Evolutionary conservation across 2,329 filamentous ascomycete genomes (phyloP), one percentile per base, ranked within the genome.

Genomic region (Penicillium aurantiogriseum): DNA sequence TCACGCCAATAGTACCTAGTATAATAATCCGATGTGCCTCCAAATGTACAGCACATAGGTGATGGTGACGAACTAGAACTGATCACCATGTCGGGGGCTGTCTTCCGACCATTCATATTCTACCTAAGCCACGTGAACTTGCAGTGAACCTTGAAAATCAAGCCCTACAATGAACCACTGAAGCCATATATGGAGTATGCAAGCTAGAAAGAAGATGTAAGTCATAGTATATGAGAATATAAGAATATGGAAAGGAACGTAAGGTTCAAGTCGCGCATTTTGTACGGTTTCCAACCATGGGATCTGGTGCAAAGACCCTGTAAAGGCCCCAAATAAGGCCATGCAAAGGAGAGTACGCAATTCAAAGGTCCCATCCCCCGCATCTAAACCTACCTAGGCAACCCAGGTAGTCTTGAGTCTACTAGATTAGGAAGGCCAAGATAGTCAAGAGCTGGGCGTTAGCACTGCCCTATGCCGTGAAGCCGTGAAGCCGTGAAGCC

Each of bases 1-100:
- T 52, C 50, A 52, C 15, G 10, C 5, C 17, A 10, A 17, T 35
- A 43, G 25, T 13, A 43, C 25, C 21, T n/a, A 39, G 6, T 39
- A n/a, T 35, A 38, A 47, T 35, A 17, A 2, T 35, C 21, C 6
- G 29, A 47, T 17, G 13, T 31, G 25, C 25, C 15, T 40, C n/a
- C 19, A 3, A 3, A 29, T 29, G 10, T 40, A 29, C 25, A 45
- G 25, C 43, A 19, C 38, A 43, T 43, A 51, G 27, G 48, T 51
- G 50, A 52, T 52, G 23, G 50, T 52, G 50, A 52, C 50, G 50
- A 45, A 23, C 27, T 51, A 25, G 21, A n/a, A 51, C 9, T 43
- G 29, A 47, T 27, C 38, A 29, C 35, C n/a, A 3, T 45, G 5
- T 40, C 48, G 10, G 50, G 17, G 29, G 25, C 11, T 45, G 1